Evolutionary conservation across 768 basidiomycete species (phyloP), one percentile per base, ranked within the genome.

Genomic region (Tylopilus intermedius): DNA sequence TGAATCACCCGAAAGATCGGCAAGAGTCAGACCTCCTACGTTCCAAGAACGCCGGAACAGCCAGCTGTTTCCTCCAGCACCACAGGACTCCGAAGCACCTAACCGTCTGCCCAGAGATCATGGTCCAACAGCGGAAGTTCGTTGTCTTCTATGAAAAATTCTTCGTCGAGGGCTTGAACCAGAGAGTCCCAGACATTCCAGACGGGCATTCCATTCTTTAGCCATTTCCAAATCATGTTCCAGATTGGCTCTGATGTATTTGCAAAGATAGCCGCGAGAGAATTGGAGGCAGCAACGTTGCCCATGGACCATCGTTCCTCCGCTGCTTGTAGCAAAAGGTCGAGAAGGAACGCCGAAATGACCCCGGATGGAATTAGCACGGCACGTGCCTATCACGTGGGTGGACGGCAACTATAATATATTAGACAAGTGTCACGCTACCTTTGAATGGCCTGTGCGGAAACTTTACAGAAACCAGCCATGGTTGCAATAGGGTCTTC

Each of bases 21-120:
- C 14, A 37, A 40, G 38, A 54, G 24, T 56, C 41, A 44, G 18
- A 13, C 14, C 4, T 6, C 21, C 13, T 13, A 29, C 15, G 79
- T 30, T 76, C 72, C 61, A 92, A 68, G 65, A 90, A 87, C 38
- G 70, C 63, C 2, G 90, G 88, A 30, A 82, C 57, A 67, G 51
- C 66, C 48, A 54, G 60, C 53, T 67, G 62, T 43, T 64, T 60
- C 50, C 49, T 62, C 67, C 32, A 65, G 58, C 4, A 69, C 65
- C 15, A 52, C 49, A 1, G 69, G 70, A 44, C 77, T 77, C 38
- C 82, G 70, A 54, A 90, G 64, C 3, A 72, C 71, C 66, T 85
- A 90, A 0, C 85, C 87, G 39, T 88, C 82, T 29, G 76, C 71
- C 90, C 90, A 93, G 62, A 90, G 90, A 51, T 90, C 87, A 0